Percentiles rank a stretch among this genome's conserved stretches.
Conservation (phyloP, 2,329 filamentous ascomycete genomes). For the Penicillium verrucosum region DNA sequence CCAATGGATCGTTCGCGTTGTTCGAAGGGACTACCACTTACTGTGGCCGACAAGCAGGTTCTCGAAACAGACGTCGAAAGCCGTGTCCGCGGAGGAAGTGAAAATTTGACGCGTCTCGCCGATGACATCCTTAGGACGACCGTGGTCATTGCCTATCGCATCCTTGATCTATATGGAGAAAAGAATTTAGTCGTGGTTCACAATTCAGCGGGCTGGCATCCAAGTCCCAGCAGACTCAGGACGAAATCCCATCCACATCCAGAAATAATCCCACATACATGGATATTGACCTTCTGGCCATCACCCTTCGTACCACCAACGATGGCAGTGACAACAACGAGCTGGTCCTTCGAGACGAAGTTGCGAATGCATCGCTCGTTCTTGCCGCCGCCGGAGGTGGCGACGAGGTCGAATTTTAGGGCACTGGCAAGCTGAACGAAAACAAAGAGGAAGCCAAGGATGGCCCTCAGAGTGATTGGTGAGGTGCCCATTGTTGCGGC, state of each 20-base stretch:
- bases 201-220: not conserved
- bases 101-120: constrained; percentile 93
- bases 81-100: constrained; percentile 84
- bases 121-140: constrained; percentile 80
- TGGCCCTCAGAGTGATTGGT: constrained; percentile 29
- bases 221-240: not conserved
- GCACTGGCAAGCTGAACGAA: constrained; percentile 51
- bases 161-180: constrained; percentile 72
- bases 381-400: constrained; percentile 60
- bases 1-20: not conserved
- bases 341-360: constrained; percentile 85
- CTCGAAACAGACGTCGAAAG: constrained; percentile 96
- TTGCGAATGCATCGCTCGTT: constrained; percentile 92
- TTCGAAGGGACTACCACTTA: constrained; percentile 46
- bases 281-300: constrained; percentile 90
- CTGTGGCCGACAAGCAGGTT: constrained; percentile 67
- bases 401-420: constrained; percentile 89
- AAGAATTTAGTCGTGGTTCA: constrained; percentile 7
- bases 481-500: constrained; percentile 32
- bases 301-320: constrained; percentile 83
- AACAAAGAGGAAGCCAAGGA: constrained; percentile 34
- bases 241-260: not conserved
- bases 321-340: constrained; percentile 92
- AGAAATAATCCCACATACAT: constrained; percentile 54
- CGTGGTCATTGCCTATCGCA: constrained; percentile 93